Conservation (phyloP, 345 rosid genomes). For the Sonneratia caseolaris region DNA sequence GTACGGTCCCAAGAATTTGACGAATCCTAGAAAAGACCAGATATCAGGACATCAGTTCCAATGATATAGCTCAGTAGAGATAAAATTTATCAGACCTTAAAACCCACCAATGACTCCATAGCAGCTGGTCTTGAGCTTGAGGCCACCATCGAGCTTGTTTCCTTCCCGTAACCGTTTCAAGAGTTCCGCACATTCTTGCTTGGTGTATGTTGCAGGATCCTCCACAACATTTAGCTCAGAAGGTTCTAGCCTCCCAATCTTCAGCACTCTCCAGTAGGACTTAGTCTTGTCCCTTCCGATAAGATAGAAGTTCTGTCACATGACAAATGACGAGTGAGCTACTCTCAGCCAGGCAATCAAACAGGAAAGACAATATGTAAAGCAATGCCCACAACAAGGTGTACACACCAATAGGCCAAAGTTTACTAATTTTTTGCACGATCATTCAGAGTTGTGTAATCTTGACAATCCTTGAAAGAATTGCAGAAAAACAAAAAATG, state of each 20-base stretch:
- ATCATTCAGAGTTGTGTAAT: neutral
- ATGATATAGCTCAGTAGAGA: neutral
- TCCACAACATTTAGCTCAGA: slow-evolving; percentile 55
- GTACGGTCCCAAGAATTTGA: slow-evolving; percentile 88
- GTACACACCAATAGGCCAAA: neutral
- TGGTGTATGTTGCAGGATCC: slow-evolving; percentile 57
- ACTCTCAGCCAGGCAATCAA: neutral
- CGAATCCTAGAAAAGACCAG: slow-evolving; percentile 47
- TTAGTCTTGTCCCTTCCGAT: slow-evolving; percentile 70
- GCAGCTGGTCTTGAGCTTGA: slow-evolving; percentile 67
- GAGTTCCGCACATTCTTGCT: slow-evolving; percentile 56
- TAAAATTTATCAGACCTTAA: neutral
- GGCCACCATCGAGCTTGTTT: slow-evolving; percentile 72
- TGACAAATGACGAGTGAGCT: neutral
- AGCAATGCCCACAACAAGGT: neutral
- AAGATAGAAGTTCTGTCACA: slow-evolving; percentile 71
- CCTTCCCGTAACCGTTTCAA: slow-evolving; percentile 70
- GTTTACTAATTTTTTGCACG: neutral
- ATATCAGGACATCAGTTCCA: slow-evolving; percentile 3
- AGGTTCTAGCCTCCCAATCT: slow-evolving; percentile 67
- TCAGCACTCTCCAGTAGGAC: slow-evolving; percentile 61
- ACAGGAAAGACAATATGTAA: neutral
- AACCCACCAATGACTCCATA: slow-evolving; percentile 81
- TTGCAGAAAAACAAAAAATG: neutral
- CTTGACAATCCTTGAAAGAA: neutral